Evolutionary conservation across 2,329 filamentous ascomycete species (phyloP).

Genomic region (Ceratocystis cubensis): DNA sequence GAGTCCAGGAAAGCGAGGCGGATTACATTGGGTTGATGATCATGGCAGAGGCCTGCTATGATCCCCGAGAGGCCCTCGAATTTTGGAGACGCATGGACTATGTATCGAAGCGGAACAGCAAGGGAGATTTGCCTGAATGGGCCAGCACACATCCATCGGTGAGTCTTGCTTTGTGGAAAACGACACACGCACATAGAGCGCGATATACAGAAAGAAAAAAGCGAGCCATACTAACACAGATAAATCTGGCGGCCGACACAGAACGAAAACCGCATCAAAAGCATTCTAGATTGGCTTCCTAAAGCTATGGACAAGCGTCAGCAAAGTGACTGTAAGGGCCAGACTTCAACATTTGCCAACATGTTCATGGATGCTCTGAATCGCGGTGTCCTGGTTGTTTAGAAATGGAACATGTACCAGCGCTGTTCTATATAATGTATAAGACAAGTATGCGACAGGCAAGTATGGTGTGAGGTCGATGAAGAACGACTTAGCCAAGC

Average conservation of each 20-base stretch:
- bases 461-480: too few species aligned
- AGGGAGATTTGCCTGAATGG: conserved; percentile 51
- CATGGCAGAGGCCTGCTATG: conserved; percentile 69
- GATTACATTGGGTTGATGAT: conserved; percentile 73
- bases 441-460: too few species aligned
- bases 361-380: conserved; percentile 38
- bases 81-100: conserved; percentile 58
- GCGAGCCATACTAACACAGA: background rate
- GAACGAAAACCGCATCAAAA: conserved; percentile 50
- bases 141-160: conserved; percentile 65
- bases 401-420: background rate
- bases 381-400: conserved; percentile 16
- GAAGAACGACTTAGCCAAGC: too few species aligned
- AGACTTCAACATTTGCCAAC: conserved; percentile 40
- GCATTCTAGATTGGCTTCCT: conserved; percentile 52
- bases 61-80: conserved; percentile 52
- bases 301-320: conserved; percentile 42
- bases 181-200: too few species aligned
- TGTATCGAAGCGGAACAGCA: conserved; percentile 29
- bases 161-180: conserved; percentile 26
- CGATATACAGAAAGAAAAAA: background rate
- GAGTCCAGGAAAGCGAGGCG: conserved; percentile 63
- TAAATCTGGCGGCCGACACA: conserved; percentile 24
- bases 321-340: conserved; percentile 41
- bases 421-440: too few species aligned